Evolutionary conservation across 352 stramenopile species (phyloP).

Genomic region (Globisporangium nunn): DNA sequence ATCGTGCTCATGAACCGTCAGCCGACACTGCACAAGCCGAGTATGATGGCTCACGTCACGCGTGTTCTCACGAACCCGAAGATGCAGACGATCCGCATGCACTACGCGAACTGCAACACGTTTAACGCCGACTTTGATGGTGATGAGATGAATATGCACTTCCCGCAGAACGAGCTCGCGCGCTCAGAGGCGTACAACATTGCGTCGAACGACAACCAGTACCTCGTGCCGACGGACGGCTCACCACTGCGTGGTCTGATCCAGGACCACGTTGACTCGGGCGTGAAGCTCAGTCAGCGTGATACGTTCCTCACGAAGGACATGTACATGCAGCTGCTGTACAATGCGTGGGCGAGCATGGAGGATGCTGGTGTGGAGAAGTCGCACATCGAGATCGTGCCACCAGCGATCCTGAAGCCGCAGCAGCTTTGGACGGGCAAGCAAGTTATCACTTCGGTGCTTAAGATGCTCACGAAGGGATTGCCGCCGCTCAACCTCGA

Average conservation of each 20-base stretch:
- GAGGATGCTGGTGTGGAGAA: conserved; percentile 86
- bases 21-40: conserved; percentile 99
- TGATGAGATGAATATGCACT: conserved; percentile 99
- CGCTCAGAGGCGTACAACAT: conserved; percentile 97
- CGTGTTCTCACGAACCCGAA: conserved; percentile 94
- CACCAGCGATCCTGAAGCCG: conserved; percentile 97
- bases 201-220: conserved; percentile 96
- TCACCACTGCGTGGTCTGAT: conserved; percentile 97
- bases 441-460: conserved; percentile 96
- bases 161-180: conserved; percentile 98
- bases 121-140: conserved; percentile 99
- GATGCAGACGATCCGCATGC: conserved; percentile 99
- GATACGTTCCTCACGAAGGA: conserved; percentile 98
- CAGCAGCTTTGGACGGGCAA: conserved; percentile 98
- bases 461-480: conserved; percentile 91
- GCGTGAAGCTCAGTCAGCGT: conserved; percentile 97
- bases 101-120: conserved; percentile 99
- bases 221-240: conserved; percentile 97
- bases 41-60: conserved; percentile 99
- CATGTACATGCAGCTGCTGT: conserved; percentile 98
- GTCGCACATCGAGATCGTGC: conserved; percentile 92
- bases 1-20: conserved; percentile 99
- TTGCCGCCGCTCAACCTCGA: conserved; percentile 89
- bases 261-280: conserved; percentile 98
- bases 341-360: conserved; percentile 94